Evolutionary conservation across 331 rosid species (phyloP).

Genomic region (Telfairia occidentalis): DNA sequence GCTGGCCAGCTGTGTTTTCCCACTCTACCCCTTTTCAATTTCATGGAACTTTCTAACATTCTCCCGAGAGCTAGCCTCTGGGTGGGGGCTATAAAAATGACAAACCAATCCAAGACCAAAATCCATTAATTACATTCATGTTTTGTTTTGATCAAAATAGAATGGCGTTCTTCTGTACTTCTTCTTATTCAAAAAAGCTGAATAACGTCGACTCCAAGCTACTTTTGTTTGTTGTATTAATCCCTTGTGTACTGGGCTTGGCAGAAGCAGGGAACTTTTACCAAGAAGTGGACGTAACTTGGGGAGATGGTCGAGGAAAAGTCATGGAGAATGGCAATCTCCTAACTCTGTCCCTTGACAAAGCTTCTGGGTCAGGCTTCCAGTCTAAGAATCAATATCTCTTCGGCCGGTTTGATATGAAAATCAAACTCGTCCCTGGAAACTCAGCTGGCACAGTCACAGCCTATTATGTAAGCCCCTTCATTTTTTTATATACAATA

Average conservation of each 20-base stretch:
- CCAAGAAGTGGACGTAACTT: constrained; percentile 16
- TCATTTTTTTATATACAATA: not conserved
- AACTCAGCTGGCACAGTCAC: constrained; percentile 43
- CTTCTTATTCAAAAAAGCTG: not conserved
- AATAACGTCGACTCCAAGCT: not conserved
- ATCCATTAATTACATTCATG: not conserved
- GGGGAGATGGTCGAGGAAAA: constrained; percentile 37
- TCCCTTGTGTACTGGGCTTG: not conserved
- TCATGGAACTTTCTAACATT: not conserved
- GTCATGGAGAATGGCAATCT: constrained; percentile 22
- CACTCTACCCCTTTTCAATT: not conserved
- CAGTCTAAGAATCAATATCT: constrained; percentile 30
- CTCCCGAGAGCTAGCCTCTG: not conserved
- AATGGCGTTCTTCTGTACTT: not conserved
- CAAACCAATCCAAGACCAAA: not conserved
- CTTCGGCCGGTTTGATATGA: constrained; percentile 28
- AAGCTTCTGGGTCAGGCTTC: constrained; percentile 34
- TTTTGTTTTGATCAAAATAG: no score
- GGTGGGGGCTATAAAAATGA: not conserved
- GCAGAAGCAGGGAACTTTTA: not conserved
- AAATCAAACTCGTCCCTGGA: constrained; percentile 31
- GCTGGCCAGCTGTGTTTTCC: not conserved
- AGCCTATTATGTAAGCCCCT: constrained; percentile 35
- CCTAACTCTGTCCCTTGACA: constrained; percentile 25
- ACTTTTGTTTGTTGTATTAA: not conserved